Conservation (phyloP, 1,284 basidiomycete species). For the Coniophora puteana region DNA sequence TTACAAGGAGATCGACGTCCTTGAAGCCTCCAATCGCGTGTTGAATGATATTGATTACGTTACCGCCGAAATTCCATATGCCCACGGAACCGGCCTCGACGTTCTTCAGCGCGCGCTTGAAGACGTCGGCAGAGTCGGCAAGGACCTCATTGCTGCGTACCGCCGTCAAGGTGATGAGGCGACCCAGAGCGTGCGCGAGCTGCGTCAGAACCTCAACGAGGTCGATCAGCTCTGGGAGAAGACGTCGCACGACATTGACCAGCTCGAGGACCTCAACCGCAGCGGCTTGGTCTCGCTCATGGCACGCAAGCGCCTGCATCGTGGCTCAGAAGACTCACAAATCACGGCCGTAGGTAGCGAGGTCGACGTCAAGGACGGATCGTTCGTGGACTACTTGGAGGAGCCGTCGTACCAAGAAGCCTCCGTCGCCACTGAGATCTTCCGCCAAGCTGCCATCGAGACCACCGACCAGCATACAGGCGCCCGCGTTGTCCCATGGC, state of each 20-base stretch:
- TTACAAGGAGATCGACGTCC: conserved; percentile 37
- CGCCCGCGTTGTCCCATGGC: conserved; percentile 31
- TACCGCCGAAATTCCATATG: conserved; percentile 35
- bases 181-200: conserved; percentile 41
- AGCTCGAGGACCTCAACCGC: conserved; percentile 29
- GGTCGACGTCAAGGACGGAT: conserved; percentile 5
- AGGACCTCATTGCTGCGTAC: conserved; percentile 43
- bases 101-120: conserved; percentile 42
- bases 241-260: conserved; percentile 40
- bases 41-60: conserved; percentile 50
- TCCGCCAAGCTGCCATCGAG: conserved; percentile 14
- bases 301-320: conserved; percentile 25
- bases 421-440: conserved; percentile 20
- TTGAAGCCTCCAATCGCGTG: conserved; percentile 42
- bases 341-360: conserved; percentile 37
- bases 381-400: conserved; percentile 17
- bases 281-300: conserved; percentile 27
- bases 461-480: conserved; percentile 22
- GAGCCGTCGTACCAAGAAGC: conserved; percentile 16
- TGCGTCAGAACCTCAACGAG: conserved; percentile 39
- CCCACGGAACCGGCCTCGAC: conserved; percentile 34
- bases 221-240: conserved; percentile 35
- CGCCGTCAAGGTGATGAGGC: conserved; percentile 49
- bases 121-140: conserved; percentile 42
- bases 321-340: conserved; percentile 58